Evolutionary conservation across 2,329 filamentous ascomycete genomes (phyloP).

Genomic region (Penicillium sp.): DNA sequence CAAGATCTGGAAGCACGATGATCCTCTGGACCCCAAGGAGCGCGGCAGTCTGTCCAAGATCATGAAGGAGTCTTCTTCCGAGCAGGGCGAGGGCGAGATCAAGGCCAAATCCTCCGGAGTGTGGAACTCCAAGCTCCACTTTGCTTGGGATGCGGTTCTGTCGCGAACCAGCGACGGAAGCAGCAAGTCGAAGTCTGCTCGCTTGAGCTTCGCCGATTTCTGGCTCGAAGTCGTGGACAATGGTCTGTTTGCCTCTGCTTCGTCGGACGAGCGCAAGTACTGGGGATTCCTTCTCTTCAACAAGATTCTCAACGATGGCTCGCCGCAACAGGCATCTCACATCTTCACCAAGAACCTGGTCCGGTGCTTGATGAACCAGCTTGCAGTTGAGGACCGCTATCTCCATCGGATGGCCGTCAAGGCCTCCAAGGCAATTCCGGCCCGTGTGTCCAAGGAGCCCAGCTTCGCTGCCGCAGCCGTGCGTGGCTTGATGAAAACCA

Average conservation of each 20-base stretch:
- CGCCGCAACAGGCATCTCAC: conserved; percentile 51
- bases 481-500: conserved; percentile 64
- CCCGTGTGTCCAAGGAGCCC: conserved; percentile 61
- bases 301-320: conserved; percentile 62
- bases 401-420: conserved; percentile 76
- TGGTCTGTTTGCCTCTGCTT: conserved; percentile 75
- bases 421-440: conserved; percentile 69
- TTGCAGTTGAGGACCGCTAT: conserved; percentile 72
- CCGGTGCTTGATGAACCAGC: conserved; percentile 77
- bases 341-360: conserved; percentile 84
- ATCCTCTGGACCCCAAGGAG: conserved; percentile 70
- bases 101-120: conserved; percentile 57
- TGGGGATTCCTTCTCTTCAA: conserved; percentile 87
- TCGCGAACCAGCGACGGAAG: conserved; percentile 37
- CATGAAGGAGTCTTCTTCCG: conserved; percentile 63
- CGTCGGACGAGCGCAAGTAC: conserved; percentile 85
- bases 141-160: conserved; percentile 84
- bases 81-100: conserved; percentile 29
- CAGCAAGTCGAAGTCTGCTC: conserved; percentile 38
- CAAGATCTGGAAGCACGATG: conserved; percentile 69
- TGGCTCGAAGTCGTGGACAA: conserved; percentile 87
- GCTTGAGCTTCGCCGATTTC: conserved; percentile 65
- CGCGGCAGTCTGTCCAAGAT: conserved; percentile 69
- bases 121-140: conserved; percentile 78
- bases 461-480: conserved; percentile 61